Evolutionary conservation across 75 land plant genomes (phyloP).

Genomic region (Ceratopteris richardii): DNA sequence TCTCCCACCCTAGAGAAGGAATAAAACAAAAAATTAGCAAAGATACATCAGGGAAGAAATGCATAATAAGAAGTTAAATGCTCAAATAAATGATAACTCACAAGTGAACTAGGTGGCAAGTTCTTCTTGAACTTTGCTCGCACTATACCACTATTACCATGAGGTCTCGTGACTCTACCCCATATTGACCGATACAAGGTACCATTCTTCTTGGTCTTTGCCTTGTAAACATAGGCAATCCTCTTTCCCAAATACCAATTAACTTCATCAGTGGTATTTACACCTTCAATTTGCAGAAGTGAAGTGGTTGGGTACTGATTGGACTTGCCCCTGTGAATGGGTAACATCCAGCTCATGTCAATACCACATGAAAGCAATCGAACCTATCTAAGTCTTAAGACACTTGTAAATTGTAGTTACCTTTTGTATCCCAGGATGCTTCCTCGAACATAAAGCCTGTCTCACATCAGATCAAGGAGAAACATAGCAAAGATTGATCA

Average conservation of each 20-base stretch:
- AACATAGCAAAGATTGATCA: too few species aligned
- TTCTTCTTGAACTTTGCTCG: conserved; percentile 80
- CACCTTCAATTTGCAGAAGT: conserved; percentile 79
- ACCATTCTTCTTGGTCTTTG: too few species aligned
- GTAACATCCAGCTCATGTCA: not conserved
- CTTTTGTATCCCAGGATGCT: conserved; percentile 75
- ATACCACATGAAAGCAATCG: conserved; percentile 1
- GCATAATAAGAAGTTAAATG: not conserved
- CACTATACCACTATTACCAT: conserved; percentile 87
- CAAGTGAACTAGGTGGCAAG: conserved; percentile 81
- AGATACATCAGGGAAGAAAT: conserved; percentile 1
- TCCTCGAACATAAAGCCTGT: conserved; percentile 67
- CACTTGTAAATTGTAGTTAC: too few species aligned
- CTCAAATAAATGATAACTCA: conserved; percentile 7
- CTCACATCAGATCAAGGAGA: too few species aligned
- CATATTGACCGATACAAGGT: conserved; percentile 69
- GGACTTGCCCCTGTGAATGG: conserved; percentile 52
- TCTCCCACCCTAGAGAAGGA: not conserved
- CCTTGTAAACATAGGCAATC: too few species aligned
- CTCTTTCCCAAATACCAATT: conserved; percentile 61
- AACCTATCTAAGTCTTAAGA: too few species aligned
- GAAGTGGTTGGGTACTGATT: conserved; percentile 76
- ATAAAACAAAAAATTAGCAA: conserved; percentile 2
- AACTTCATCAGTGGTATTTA: conserved; percentile 81
- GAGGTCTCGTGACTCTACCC: conserved; percentile 83